phyloP scores from a whole-genome alignment of 345 rosid genomes.

The Moricandia arvensis region DNA sequence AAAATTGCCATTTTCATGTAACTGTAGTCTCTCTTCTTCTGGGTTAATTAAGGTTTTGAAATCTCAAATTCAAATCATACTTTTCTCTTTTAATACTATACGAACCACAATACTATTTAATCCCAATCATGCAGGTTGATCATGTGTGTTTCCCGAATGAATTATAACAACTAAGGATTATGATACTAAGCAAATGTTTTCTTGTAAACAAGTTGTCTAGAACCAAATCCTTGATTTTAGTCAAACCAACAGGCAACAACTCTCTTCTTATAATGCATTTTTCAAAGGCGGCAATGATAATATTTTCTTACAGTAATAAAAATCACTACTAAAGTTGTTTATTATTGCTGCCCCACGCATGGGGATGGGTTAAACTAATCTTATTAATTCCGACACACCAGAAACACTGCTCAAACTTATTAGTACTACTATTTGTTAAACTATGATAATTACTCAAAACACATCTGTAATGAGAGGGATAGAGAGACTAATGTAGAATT shows the following conservation, averaged over 20 bases:
- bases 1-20: background rate
- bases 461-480: background rate
- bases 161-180: background rate
- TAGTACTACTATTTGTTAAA: background rate
- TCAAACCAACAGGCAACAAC: background rate
- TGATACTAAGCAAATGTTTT: background rate
- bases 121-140: background rate
- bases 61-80: background rate
- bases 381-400: background rate
- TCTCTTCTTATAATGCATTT: background rate
- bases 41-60: background rate
- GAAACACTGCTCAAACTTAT: background rate
- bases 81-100: background rate
- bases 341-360: conserved; percentile 29
- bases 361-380: conserved; percentile 17
- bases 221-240: background rate
- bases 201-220: background rate
- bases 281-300: conserved; percentile 5
- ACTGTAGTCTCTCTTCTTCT: background rate
- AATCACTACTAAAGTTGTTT: background rate
- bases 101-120: background rate
- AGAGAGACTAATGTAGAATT: background rate
- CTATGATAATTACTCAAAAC: background rate
- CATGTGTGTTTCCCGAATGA: background rate
- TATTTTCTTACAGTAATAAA: background rate